Base-by-base conservation (phyloP, 2,329 filamentous ascomycete species). In the Colletotrichum cuscutae region DNA sequence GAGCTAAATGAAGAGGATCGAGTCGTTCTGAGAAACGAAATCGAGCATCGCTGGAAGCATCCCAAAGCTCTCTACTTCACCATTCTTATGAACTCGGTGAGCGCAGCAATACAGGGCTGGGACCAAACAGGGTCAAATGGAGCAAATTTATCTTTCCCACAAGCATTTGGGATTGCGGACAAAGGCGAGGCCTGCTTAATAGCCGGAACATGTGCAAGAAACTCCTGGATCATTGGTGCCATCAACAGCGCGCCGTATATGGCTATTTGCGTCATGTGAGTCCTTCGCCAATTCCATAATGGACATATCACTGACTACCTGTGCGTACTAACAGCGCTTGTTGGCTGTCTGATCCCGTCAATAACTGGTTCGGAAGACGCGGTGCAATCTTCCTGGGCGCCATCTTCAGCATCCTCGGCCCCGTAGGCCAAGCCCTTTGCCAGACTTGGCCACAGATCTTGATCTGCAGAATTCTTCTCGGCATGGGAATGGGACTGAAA, bases 321-420 rank as follows among this genome's bases (percentile, higher is more conserved):
- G 4, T 19, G 8, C 15, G 9, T 7, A 35, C 32, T 35, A 12
- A 35, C 1, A 72, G 70, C 9, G 65, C 66, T 26, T 87, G 87
- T 71, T 92, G 90, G 90, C 81, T 91, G 2, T 90, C 90, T 0
- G 90, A 92, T 65, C 90, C 90, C 1, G 75, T 90, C 15, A 93
- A 93, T 76, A 81, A 88, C 62, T 82, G 81, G 28, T 75, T 90
- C 28, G 91, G 90, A 37, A 89, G 91, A 57, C 88, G 90, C 63
- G 90, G 90, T 12, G 88, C 89, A 60, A 93, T 93, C 72, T 93
- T 93, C 78, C 78, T 92, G 54, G 87, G 87, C 11, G 89, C 88
- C 9, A 81, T 91, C 75, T 91, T 93, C 79, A 92, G 89, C 76
- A 81, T 92, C 3, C 76, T 92, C 19, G 83, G 90, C 1, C 88